phyloP scores from a whole-genome alignment of 1,284 basidiomycete species.

The Irpex sp. region DNA sequence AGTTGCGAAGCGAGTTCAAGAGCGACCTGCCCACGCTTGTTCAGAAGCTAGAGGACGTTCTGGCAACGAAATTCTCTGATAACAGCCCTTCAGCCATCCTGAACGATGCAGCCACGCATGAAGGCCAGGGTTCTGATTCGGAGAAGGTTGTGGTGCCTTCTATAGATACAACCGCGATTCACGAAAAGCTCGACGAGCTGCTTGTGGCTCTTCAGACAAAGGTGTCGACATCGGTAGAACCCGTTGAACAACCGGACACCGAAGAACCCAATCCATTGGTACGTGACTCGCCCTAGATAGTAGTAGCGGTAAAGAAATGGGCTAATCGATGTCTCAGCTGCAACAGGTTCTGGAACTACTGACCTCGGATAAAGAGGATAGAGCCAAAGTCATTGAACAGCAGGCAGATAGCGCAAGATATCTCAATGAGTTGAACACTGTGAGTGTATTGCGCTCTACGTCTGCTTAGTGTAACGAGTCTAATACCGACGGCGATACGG shows the following conservation, averaged over 20 bases:
- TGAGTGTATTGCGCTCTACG: constrained; percentile 25
- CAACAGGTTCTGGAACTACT: constrained; percentile 43
- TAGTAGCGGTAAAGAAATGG: background rate
- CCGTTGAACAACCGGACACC: background rate
- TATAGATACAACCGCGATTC: constrained; percentile 5
- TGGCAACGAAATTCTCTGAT: background rate
- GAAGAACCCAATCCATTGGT: background rate
- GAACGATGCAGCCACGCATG: background rate
- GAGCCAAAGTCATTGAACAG: constrained; percentile 47
- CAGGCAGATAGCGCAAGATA: constrained; percentile 71
- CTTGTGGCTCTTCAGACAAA: background rate
- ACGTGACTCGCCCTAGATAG: background rate
- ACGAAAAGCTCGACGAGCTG: constrained; percentile 8
- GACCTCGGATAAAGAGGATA: constrained; percentile 42
- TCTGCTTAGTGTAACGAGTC: too few species aligned
- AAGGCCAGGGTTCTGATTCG: background rate
- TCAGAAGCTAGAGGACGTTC: constrained; percentile 11
- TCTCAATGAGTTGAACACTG: constrained; percentile 69
- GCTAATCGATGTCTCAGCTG: constrained; percentile 26
- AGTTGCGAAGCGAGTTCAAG: constrained; percentile 18
- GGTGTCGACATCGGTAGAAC: background rate
- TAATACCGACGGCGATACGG: too few species aligned
- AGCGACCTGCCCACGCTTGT: constrained; percentile 18
- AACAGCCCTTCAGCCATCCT: constrained; percentile 2
- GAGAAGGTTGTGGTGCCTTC: background rate